Evolutionary conservation across 2,329 filamentous ascomycete species (phyloP), one percentile per base, ranked within the genome.

Genomic region (Hypoxylon sp.): DNA sequence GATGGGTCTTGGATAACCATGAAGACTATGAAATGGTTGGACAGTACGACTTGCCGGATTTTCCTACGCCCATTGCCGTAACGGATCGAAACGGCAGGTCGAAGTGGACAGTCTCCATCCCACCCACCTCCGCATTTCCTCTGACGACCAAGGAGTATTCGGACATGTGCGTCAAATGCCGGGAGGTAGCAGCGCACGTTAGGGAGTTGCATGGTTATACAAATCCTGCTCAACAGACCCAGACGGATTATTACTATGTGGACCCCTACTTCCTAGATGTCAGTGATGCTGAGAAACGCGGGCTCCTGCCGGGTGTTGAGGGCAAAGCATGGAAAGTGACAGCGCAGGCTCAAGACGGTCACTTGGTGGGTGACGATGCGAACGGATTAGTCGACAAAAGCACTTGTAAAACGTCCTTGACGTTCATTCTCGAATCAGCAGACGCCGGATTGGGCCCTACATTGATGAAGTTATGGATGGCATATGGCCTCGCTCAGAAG

Each of bases 81-180:
- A 86, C 84, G 12, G 91, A 93, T 77, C 79, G 81, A 24, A 81
- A 83, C 45, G 91, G 90, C 2, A 85, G 83, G 53, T 82, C 88
- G 9, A 90, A 86, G 75, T 96, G 93, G 93, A 96, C 93, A 0
- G 86, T 96, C 9, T 93, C 88, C 1, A 93, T 97, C 36, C 93
- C 93, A 0, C 81, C 84, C 5, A 84, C 83, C 61, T 81, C 84
- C 46, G 80, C 83, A 2, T 95, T 95, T 64, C 93, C 93, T 1
- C 77, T 96, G 2, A 78, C 83, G 0, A 84, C 86, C 18, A 78
- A 84, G 8, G 86, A 93, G 66, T 96, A 96, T 74, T 78, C 83
- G 12, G 86, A 90, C 42, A 89, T 96, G 63, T 92, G 90, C 74
- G 81, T 80, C 26, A 87, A 90, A 70, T 91, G 90, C 51, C 84